Evolutionary conservation across 176 grass and related monocot species (phyloP), one percentile per base, ranked within the genome.

Genomic region (Metroxylon sagu): DNA sequence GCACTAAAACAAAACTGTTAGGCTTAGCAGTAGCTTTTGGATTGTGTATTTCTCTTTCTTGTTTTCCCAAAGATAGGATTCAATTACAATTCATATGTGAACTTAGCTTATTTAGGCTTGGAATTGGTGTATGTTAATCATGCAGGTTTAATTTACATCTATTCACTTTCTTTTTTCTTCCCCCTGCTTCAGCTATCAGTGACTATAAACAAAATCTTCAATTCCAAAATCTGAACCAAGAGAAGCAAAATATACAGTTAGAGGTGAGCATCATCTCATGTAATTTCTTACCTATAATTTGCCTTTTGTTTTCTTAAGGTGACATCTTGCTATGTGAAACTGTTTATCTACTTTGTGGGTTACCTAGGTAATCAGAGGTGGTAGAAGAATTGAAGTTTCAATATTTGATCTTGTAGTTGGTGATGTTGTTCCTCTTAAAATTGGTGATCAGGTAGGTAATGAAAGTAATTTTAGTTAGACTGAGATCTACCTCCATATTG

Each of bases 141-240:
- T 39, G 35, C 8, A 39, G 35, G 7, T 39, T 39, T 39, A 39
- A 39, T 39, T 39, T 12, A 39, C 43, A 29, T 71, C 17, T 62
- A 17, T 17, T 62, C 48, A 50, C 57, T 75, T 5, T 49, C 65
- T 77, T 30, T 16, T 73, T 52, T 16, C 4, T 4, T 74, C 48
- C 35, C 7, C 35, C 7, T 25, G 71, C 56, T 39, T 39, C 68
- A 97, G 93, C 87, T 30, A 83, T 57, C 59, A 97, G 92, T 73
- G 92, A 97, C 76, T 88, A 91, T 63, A 91, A 64, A 61, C 92
- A 97, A 80, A 91, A 84, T 65, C 92, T 97, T 59, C 87, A 91
- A 52, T 97, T 97, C 74, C 83, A 68, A 66, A 78, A 88, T 87
- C 71, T 97, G 59, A 91, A 97, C 82, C 84, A 91, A 68, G 92